Percentiles rank a stretch among this genome's conserved stretches.
Conservation (phyloP, 176 grass and related monocot species). For the Rhynchospora pubera region DNA sequence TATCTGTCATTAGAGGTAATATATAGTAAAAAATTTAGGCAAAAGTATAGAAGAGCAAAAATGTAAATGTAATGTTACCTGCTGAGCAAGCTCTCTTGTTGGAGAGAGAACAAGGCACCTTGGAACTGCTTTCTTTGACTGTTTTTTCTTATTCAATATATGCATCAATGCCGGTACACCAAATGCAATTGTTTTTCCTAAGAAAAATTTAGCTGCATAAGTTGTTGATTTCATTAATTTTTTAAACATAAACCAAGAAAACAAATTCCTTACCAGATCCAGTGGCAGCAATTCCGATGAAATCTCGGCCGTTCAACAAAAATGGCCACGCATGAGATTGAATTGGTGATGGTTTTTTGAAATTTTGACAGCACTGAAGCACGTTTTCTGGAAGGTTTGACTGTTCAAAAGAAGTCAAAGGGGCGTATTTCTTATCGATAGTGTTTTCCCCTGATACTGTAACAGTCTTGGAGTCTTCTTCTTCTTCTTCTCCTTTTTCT, state of each 20-base stretch:
- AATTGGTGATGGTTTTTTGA: conserved; percentile 71
- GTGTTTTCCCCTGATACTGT: conserved; percentile 58
- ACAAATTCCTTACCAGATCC: conserved; percentile 58
- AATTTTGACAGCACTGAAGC: conserved; percentile 77
- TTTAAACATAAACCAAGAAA: neutral
- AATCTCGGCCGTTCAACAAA: conserved; percentile 71
- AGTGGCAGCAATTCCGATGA: conserved; percentile 92
- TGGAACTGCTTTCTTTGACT: conserved; percentile 59
- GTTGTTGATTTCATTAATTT: neutral
- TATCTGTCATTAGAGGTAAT: conserved; percentile 49
- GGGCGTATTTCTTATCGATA: conserved; percentile 51
- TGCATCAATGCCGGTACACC: conserved; percentile 89
- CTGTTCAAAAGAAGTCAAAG: conserved; percentile 54
- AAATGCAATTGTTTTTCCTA: conserved; percentile 95
- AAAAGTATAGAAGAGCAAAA: conserved; percentile 10
- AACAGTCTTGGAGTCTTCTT: conserved; percentile 19
- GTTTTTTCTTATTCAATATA: conserved; percentile 52
- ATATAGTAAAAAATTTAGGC: neutral
- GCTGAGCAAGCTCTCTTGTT: conserved; percentile 95
- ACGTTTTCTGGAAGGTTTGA: conserved; percentile 54
- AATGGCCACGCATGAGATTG: conserved; percentile 84
- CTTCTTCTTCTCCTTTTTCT: conserved; percentile 12
- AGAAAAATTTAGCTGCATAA: neutral
- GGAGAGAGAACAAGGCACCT: conserved; percentile 76
- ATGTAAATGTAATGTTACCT: conserved; percentile 30